A percentile compares a stretch with the other conserved stretches of the same genome.
Conservation (phyloP, 305 asterid genomes). For the Andrographis paniculata region DNA sequence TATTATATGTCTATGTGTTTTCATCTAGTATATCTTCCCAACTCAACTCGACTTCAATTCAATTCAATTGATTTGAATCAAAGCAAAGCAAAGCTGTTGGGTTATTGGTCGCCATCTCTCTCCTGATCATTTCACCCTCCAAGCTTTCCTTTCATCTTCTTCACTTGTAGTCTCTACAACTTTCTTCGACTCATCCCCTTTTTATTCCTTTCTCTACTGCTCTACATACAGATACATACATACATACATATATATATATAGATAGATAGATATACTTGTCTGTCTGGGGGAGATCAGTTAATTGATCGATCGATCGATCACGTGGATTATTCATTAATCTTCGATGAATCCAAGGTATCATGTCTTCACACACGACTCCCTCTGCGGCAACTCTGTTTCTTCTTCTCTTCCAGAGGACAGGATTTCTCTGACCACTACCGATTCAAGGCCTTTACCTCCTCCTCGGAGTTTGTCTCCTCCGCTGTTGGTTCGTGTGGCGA, state of each 20-base stretch:
- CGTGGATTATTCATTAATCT: slow-evolving; percentile 9
- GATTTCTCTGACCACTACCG: slow-evolving; percentile 21
- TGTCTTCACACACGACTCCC: slow-evolving; percentile 44
- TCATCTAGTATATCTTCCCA: too few species aligned
- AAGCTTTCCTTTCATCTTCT: slow-evolving; percentile 23
- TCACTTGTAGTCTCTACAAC: slow-evolving; percentile 24
- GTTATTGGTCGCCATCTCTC: slow-evolving; percentile 79
- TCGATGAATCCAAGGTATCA: slow-evolving; percentile 40
- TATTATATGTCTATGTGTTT: too few species aligned
- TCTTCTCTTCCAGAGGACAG: slow-evolving; percentile 25
- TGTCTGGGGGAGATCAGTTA: too few species aligned
- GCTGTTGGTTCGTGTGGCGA: slow-evolving; percentile 53
- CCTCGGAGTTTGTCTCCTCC: slow-evolving; percentile 34
- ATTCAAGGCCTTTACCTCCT: slow-evolving; percentile 19
- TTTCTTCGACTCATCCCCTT: not conserved
- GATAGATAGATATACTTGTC: too few species aligned
- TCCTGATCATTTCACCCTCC: slow-evolving; percentile 43
- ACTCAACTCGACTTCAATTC: slow-evolving; percentile 35
- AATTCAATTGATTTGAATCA: too few species aligned
- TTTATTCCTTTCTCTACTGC: slow-evolving; percentile 22
- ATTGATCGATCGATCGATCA: too few species aligned
- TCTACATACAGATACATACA: too few species aligned
- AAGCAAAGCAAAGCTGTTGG: slow-evolving; percentile 67
- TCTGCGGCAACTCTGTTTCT: slow-evolving; percentile 30
- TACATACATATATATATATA: too few species aligned